Base-by-base conservation (phyloP, 2,329 filamentous ascomycete genomes). In the Cordyceps sp. region DNA sequence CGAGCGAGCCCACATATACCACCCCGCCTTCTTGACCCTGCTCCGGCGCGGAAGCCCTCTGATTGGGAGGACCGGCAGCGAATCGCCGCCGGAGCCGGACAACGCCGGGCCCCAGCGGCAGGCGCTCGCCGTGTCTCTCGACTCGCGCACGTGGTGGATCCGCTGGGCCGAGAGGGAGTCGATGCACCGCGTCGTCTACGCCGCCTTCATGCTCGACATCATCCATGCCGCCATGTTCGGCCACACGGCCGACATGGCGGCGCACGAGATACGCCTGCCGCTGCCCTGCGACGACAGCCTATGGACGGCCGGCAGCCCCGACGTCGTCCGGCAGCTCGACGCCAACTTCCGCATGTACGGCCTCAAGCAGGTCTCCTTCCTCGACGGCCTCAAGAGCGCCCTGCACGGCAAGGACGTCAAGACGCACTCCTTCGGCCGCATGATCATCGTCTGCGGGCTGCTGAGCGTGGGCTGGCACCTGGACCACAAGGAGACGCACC, bases 391-490 rank as follows among this genome's bases (percentile, higher is more conserved):
- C 16, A 92, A 90, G 54, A 73, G 75, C 36, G 88, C 82, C 0
- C 59, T 94, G 4, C 86, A 88, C 39, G 79, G 78, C 3, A 73
- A 86, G 39, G 73, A 73, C 30, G 83, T 93, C 13, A 73, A 74
- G 33, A 93, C 85, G 1, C 88, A 93, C 47, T 77, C 81, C 0
- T 93, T 93, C 47, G 85, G 85, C 2, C 73, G 85, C 30, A 90
- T 83, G 43, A 85, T 92, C 39, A 70, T 94, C 43, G 92, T 93
- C 78, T 81, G 81, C 1, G 85, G 86, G 0, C 59, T 94, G 23
- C 60, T 93, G n/a, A 90, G 81, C 41, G 81, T 93, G 5, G 85
- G 78, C 37, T 93, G 83, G 84, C 85, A 93, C 45, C 75, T 93
- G 59, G 83, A 81, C 41, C 82, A 86, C 53, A 70, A 82, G 43